Evolutionary conservation across 768 basidiomycete species (phyloP).

Genomic region (Pleurotus tuoliensis): DNA sequence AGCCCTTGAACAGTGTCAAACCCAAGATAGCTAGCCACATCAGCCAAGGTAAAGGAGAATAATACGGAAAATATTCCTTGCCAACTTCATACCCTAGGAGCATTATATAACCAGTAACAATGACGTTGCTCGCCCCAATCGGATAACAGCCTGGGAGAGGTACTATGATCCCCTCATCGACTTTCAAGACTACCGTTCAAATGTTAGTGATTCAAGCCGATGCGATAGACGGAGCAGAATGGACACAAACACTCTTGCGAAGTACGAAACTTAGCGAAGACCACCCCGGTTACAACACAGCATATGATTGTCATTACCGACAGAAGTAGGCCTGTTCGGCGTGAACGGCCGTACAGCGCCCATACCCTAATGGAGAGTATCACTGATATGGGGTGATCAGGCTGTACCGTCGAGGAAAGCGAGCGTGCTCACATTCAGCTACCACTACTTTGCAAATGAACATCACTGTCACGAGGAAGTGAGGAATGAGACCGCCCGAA

Average conservation of each 20-base stretch:
- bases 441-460: not conserved
- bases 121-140: conserved; percentile 4
- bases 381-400: not conserved
- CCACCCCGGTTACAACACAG: not conserved
- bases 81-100: not conserved
- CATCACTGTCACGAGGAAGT: not conserved
- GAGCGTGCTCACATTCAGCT: not conserved
- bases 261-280: conserved; percentile 2
- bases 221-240: not conserved
- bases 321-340: not conserved
- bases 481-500: too few relatives aligned
- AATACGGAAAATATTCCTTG: not conserved
- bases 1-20: not conserved
- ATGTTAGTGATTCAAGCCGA: not conserved
- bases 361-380: not conserved
- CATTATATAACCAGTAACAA: not conserved
- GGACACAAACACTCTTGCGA: not conserved
- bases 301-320: not conserved
- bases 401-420: not conserved
- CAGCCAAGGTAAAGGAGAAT: not conserved
- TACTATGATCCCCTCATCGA: not conserved
- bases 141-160: conserved; percentile 1
- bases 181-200: too few relatives aligned
- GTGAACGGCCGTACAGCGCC: conserved; percentile 1
- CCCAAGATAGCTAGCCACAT: not conserved